Evolutionary conservation across 495 filamentous ascomycete species (phyloP).

Genomic region (Amniculicola lignicola): DNA sequence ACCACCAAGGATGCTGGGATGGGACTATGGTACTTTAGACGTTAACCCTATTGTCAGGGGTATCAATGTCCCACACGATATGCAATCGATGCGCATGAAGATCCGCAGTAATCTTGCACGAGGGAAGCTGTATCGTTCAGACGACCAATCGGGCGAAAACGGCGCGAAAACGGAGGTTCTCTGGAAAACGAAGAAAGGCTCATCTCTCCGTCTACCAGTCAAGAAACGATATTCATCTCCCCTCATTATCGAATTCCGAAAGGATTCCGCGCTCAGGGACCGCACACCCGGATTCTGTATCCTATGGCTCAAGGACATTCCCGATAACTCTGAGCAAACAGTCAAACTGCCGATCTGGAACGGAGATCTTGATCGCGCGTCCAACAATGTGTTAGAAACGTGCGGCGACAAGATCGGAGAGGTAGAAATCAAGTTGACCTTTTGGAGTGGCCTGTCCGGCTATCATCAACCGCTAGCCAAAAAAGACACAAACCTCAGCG

Average conservation of each 20-base stretch:
- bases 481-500: conserved; percentile 49
- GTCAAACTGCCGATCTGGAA: conserved; percentile 55
- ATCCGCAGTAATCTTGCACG: conserved; percentile 52
- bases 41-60: conserved; percentile 44
- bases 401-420: conserved; percentile 53
- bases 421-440: conserved; percentile 52
- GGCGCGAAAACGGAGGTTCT: conserved; percentile 16
- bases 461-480: conserved; percentile 54
- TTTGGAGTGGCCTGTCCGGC: conserved; percentile 57
- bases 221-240: conserved; percentile 59
- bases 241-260: conserved; percentile 59
- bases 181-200: conserved; percentile 45
- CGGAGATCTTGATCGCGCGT: conserved; percentile 39
- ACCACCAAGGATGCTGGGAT: conserved; percentile 55
- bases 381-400: conserved; percentile 29
- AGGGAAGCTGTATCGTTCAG: conserved; percentile 53
- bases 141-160: conserved; percentile 29
- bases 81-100: conserved; percentile 52
- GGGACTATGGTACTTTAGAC: conserved; percentile 66
- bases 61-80: conserved; percentile 43
- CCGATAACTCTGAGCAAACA: conserved; percentile 58
- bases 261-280: conserved; percentile 50
- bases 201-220: conserved; percentile 51
- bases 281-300: conserved; percentile 59
- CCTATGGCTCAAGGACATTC: conserved; percentile 64